Evolutionary conservation across 108 stramenopile genomes (phyloP).

Genomic region (Aurantiochytrium sp.): DNA sequence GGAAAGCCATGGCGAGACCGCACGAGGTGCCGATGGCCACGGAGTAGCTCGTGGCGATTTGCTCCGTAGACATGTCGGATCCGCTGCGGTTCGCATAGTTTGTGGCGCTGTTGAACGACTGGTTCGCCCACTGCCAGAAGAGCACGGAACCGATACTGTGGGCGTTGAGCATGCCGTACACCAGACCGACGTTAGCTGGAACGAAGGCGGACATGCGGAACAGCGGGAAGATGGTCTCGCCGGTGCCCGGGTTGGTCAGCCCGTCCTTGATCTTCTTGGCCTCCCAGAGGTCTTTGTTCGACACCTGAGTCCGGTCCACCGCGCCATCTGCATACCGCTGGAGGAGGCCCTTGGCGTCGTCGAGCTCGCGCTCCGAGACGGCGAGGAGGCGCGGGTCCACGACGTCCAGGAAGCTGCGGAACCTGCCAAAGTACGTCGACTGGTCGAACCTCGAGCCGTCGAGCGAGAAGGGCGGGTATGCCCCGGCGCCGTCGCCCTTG

Average conservation of each 20-base stretch:
- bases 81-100: conserved; percentile 13
- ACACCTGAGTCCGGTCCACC: not conserved
- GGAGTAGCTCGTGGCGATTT: conserved; percentile 15
- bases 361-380: not conserved
- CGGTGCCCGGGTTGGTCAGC: not conserved
- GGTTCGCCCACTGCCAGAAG: conserved; percentile 26
- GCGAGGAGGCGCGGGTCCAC: not conserved
- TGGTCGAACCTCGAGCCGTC: not conserved
- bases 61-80: conserved; percentile 12
- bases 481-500: not conserved
- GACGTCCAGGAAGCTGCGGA: not conserved
- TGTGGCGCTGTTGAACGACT: not conserved
- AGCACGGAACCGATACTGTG: not conserved
- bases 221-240: not conserved
- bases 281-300: not conserved
- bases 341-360: not conserved
- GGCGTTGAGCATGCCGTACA: conserved; percentile 19
- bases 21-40: conserved; percentile 9
- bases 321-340: not conserved
- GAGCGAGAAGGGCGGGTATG: not conserved
- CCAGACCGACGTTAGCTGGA: not conserved
- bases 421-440: not conserved
- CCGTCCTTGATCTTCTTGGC: not conserved
- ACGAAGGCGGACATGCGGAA: not conserved
- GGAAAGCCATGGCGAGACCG: conserved; percentile 5